A percentile compares a stretch with the other conserved stretches of the same genome.
Conservation (phyloP, 2,329 filamentous ascomycete species). For the Calonectria fujianensis region DNA sequence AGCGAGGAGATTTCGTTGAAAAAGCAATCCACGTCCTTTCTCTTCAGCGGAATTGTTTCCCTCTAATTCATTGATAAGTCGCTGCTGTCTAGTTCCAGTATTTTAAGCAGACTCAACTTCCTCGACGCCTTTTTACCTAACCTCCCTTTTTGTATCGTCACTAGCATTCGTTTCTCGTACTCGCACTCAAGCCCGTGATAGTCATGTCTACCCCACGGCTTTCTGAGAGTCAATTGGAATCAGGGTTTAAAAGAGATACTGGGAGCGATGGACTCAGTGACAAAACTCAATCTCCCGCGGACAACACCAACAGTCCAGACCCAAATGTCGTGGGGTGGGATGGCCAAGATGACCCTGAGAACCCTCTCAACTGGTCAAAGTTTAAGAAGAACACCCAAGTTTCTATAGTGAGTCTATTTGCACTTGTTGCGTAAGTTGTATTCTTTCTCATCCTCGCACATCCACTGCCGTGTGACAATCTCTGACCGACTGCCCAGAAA, state of each 20-base stretch:
- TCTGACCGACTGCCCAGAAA: slow-evolving; percentile 35
- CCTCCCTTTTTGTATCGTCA: neutral
- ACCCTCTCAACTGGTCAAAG: slow-evolving; percentile 80
- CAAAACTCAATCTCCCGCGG: neutral
- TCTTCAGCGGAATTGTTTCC: neutral
- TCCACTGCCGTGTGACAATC: neutral
- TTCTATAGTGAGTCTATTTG: slow-evolving; percentile 68
- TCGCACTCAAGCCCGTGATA: neutral
- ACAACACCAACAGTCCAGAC: neutral
- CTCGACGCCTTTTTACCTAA: neutral
- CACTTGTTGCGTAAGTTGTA: slow-evolving; percentile 49
- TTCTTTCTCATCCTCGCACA: neutral
- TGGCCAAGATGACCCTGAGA: slow-evolving; percentile 71
- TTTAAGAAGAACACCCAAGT: slow-evolving; percentile 65
- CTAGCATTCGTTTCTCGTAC: neutral
- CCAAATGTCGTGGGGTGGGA: slow-evolving; percentile 76
- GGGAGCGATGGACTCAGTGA: neutral
- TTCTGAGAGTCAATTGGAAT: neutral
- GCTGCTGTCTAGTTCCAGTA: neutral
- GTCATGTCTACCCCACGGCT: neutral
- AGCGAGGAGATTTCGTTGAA: neutral
- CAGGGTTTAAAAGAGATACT: neutral
- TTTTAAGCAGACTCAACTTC: neutral
- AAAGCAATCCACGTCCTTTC: neutral
- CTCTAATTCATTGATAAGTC: neutral